Evolutionary conservation across 164 flowering plant genomes (phyloP).

Genomic region (Vitis vinifera): ASM3070453v1 NC_081812.1:17285001-17285500

Average conservation of each 20-base stretch:
- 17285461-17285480: too few relatives aligned
- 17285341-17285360: not conserved
- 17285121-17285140: conserved; percentile 30
- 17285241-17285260: not conserved
- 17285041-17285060: not conserved
- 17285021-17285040: not conserved
- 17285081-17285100: conserved; percentile 2
- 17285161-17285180: conserved; percentile 11
- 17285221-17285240: not conserved
- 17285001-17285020: conserved; percentile 9
- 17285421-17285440: too few relatives aligned
- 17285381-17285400: too few relatives aligned
- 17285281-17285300: not conserved
- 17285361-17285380: not conserved
- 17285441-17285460: too few relatives aligned
- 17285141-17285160: conserved; percentile 26
- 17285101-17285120: conserved; percentile 23
- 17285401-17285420: too few relatives aligned
- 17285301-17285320: not conserved
- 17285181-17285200: not conserved
- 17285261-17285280: not conserved
- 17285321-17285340: conserved; percentile 6
- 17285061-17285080: not conserved
- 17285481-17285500: too few relatives aligned
- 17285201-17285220: not conserved